These are phyloP conservation scores for Perkinsus olseni DNA, from an alignment of 169 alveolate species.

Conservation along the genomic window DNA sequence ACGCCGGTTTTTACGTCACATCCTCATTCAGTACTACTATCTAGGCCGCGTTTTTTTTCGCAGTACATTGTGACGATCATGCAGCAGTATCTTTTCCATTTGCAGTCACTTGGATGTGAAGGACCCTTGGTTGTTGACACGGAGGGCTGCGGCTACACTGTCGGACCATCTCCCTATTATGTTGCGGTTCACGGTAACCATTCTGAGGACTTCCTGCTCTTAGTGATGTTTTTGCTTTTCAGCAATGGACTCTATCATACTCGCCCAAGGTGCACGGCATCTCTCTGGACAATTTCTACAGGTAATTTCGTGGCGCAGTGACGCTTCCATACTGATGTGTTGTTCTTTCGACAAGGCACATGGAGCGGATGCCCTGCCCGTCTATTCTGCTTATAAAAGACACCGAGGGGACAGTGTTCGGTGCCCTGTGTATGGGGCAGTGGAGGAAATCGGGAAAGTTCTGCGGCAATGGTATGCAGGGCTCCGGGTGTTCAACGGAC, in stretches of 20 bases:
- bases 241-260: background rate
- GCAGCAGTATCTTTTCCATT: background rate
- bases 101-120: background rate
- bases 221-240: background rate
- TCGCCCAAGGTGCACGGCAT: background rate
- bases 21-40: no score
- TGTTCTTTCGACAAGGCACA: background rate
- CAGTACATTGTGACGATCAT: no score
- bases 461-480: background rate
- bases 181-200: background rate
- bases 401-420: background rate
- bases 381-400: background rate
- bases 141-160: background rate
- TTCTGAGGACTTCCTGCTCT: background rate
- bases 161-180: background rate
- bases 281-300: background rate
- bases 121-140: background rate
- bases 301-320: slow-evolving; percentile 4
- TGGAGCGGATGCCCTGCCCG: background rate
- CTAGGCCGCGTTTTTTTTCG: no score
- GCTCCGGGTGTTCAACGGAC: no score
- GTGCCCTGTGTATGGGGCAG: background rate
- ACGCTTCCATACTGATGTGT: background rate
- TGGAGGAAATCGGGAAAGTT: background rate
- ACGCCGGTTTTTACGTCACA: no score